Conservation (phyloP, 192 early-diverging fungal genomes). For the Coemansia sp. region DNA sequence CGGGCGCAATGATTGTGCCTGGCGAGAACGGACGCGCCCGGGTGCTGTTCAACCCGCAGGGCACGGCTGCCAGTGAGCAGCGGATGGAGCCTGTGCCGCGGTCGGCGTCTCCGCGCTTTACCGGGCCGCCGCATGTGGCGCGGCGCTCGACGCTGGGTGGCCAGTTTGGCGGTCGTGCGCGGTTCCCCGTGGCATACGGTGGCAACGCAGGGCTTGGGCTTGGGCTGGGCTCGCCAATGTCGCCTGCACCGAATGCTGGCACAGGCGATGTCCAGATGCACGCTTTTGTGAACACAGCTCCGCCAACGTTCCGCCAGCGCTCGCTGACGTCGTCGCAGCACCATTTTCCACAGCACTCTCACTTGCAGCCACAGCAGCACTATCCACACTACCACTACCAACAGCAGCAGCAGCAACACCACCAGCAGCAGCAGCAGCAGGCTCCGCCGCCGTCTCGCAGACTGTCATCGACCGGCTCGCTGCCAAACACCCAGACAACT, state of each 20-base stretch:
- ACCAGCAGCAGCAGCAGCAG: constrained; percentile 2
- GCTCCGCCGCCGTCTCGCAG: neutral
- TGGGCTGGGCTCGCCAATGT: constrained; percentile 12
- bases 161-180: constrained; percentile 1
- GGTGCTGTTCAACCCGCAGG: constrained; percentile 23
- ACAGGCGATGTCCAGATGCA: neutral
- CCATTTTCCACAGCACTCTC: constrained; percentile 6
- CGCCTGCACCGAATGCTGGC: constrained; percentile 1
- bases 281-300: neutral
- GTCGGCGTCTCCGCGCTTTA: constrained; percentile 7
- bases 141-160: neutral
- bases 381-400: neutral
- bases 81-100: neutral
- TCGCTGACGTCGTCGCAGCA: constrained; percentile 32
- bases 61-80: constrained; percentile 2
- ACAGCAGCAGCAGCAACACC: neutral
- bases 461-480: constrained; percentile 10
- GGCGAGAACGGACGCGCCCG: constrained; percentile 43
- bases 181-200: constrained; percentile 5
- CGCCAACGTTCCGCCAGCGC: constrained; percentile 20
- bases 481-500: neutral
- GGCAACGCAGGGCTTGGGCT: constrained; percentile 4
- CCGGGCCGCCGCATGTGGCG: constrained; percentile 1
- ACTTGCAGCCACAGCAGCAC: constrained; percentile 8
- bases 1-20: constrained; percentile 24